Evolutionary conservation across 192 early-diverging fungal genomes (phyloP), one percentile per base, ranked within the genome.

Genomic region (Gonapodya prolifera): DNA sequence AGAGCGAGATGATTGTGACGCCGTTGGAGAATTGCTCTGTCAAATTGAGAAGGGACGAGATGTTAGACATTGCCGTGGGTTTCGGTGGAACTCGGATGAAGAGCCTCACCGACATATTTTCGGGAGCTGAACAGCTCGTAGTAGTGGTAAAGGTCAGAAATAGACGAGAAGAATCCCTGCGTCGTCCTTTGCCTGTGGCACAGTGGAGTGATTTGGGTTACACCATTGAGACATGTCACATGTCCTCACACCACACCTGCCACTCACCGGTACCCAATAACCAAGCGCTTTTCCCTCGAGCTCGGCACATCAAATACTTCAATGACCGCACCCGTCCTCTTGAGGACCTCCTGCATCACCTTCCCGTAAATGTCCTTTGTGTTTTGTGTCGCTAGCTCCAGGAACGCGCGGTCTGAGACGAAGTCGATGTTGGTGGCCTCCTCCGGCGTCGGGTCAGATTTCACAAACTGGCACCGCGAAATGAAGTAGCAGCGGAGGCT

Each of bases 91-190:
- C 92, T 92, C 76, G 86, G 81, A 83, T 99, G 96, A 80, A 33
- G 18, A 35, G 32, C 81, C 88, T 80, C 77, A 89, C 87, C 90
- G 79, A 97, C 95, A 86, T 98, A 97, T 88, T 98, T 98, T 79
- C 97, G 88, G 76, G 96, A 94, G 77, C 96, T 95, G 84, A 91
- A 96, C 77, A 99, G 83, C 78, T 92, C 88, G 86, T 99, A 99
- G 87, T 92, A 99, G 89, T 99, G 97, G 88, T 97, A 99, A 82
- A 99, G 86, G 83, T 99, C 96, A 29, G 93, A 95, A 85, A 99
- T 87, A 78, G 96, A 96, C 1, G 95, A 94, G 80, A 96, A 92
- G 85, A 96, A 95, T 77, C 88, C 86, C 84, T 92, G 92, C n/a
- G 97, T 98, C 83, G 91, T 95, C 79, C 91, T 86, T 83, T 97